phyloP scores from a whole-genome alignment of 192 early-diverging fungal genomes.

The Chytriomyces confervae region DNA sequence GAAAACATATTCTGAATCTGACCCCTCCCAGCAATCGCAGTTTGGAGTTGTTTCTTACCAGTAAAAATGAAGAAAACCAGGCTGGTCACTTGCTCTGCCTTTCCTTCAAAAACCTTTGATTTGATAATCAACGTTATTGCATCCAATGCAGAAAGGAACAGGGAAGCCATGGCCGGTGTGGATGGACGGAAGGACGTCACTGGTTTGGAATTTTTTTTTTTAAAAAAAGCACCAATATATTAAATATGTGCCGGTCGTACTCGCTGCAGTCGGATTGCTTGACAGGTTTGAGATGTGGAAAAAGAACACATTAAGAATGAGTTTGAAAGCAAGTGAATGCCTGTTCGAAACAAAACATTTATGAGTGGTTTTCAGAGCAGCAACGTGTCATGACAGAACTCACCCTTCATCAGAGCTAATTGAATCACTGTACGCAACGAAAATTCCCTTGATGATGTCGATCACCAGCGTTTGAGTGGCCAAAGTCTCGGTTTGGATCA shows the following conservation, averaged over 20 bases:
- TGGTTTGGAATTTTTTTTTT: constrained; percentile 9
- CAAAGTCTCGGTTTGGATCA: constrained; percentile 73
- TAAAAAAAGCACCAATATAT: background rate
- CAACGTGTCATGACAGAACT: constrained; percentile 10
- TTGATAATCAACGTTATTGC: constrained; percentile 27
- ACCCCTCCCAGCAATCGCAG: background rate
- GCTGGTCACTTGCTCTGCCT: constrained; percentile 27
- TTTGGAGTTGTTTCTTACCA: constrained; percentile 25
- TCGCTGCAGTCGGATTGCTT: constrained; percentile 43
- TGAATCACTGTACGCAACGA: constrained; percentile 2
- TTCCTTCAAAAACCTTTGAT: constrained; percentile 25
- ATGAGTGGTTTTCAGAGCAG: constrained; percentile 1
- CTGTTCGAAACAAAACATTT: constrained; percentile 2
- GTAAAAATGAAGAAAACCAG: constrained; percentile 40
- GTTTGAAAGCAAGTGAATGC: constrained; percentile 30
- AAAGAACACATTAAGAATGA: constrained; percentile 44
- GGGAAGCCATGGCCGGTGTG: constrained; percentile 22
- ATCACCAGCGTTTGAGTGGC: constrained; percentile 62
- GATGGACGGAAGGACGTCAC: constrained; percentile 38
- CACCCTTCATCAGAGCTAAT: constrained; percentile 16
- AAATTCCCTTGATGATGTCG: constrained; percentile 43
- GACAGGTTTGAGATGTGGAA: constrained; percentile 45
- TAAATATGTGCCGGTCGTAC: constrained; percentile 6
- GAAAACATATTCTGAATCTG: background rate
- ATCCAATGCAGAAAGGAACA: constrained; percentile 38